phyloP scores from a whole-genome alignment of 352 stramenopile species.

The Phytophthora citricola region DNA sequence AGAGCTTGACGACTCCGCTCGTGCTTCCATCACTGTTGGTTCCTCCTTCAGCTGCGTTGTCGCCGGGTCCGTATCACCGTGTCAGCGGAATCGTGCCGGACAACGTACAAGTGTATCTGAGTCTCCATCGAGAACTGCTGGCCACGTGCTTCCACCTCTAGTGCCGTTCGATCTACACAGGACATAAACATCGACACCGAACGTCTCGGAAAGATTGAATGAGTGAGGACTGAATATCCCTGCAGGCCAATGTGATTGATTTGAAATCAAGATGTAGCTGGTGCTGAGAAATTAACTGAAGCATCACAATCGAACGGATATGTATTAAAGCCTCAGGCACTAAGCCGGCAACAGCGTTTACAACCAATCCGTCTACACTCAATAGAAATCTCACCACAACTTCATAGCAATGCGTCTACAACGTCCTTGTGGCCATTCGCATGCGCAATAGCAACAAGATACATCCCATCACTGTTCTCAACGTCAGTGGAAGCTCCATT shows the following conservation, averaged over 20 bases:
- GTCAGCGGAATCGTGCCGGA: neutral
- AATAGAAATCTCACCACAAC: no score
- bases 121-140: conserved; percentile 7
- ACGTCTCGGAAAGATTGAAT: conserved; percentile 14
- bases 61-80: conserved; percentile 12
- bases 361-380: no score
- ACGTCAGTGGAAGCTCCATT: neutral
- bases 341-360: no score
- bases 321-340: no score
- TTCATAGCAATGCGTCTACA: no score
- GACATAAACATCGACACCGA: conserved; percentile 6
- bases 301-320: no score
- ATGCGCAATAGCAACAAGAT: neutral
- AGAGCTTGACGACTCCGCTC: conserved; percentile 13
- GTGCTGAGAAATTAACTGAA: no score
- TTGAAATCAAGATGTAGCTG: neutral
- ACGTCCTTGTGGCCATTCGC: neutral
- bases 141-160: conserved; percentile 28
- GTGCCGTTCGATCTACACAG: conserved; percentile 12
- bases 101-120: conserved; percentile 7
- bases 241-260: no score
- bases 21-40: conserved; percentile 32
- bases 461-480: neutral
- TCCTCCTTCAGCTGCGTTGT: conserved; percentile 11
- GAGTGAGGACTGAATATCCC: neutral